Conservation (phyloP, 176 grass and related monocot species). For the Luzula sylvatica region DNA sequence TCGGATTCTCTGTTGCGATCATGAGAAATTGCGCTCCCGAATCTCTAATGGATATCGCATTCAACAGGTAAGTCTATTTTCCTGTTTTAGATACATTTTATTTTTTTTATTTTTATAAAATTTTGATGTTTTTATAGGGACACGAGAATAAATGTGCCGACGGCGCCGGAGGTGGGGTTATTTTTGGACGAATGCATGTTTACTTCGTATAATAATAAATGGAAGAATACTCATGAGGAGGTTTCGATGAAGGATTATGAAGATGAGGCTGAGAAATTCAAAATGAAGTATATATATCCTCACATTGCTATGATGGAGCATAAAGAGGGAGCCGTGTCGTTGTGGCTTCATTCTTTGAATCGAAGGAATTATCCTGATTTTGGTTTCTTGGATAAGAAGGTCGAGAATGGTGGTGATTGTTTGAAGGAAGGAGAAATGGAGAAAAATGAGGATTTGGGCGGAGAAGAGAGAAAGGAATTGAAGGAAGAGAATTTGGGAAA, state of each 20-base stretch:
- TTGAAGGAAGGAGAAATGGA: slow-evolving; percentile 16
- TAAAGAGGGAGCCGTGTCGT: slow-evolving; percentile 70
- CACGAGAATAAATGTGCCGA: slow-evolving; percentile 82
- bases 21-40: slow-evolving; percentile 81
- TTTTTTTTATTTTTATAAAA: background rate
- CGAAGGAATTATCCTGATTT: slow-evolving; percentile 90
- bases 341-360: slow-evolving; percentile 94
- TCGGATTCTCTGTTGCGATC: slow-evolving; percentile 70
- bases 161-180: slow-evolving; percentile 80
- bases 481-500: slow-evolving; percentile 6
- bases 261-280: slow-evolving; percentile 68
- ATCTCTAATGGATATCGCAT: slow-evolving; percentile 57
- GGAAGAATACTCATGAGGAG: slow-evolving; percentile 81
- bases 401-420: slow-evolving; percentile 2
- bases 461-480: background rate
- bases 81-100: background rate
- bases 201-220: slow-evolving; percentile 81
- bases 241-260: slow-evolving; percentile 76
- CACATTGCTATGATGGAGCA: slow-evolving; percentile 93
- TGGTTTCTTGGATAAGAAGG: slow-evolving; percentile 32
- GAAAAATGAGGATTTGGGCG: background rate
- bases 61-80: slow-evolving; percentile 55
- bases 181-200: slow-evolving; percentile 83
- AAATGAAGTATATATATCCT: slow-evolving; percentile 80
- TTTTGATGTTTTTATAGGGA: slow-evolving; percentile 43